Conservation (phyloP, 768 basidiomycete genomes). For the Gloeostereum incarnatum region DNA sequence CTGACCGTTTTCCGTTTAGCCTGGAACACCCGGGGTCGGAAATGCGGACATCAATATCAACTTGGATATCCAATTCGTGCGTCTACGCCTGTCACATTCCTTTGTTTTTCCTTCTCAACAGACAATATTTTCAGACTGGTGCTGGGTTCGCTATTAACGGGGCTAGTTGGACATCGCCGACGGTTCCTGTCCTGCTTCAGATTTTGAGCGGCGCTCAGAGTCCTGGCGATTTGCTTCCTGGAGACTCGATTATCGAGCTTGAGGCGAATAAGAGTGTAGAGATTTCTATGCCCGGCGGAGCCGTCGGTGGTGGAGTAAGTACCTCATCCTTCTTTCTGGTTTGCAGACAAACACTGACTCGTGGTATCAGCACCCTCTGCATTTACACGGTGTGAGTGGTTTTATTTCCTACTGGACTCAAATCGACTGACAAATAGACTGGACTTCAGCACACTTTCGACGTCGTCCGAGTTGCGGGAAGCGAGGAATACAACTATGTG, state of each 20-base stretch:
- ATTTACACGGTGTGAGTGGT: constrained; percentile 23
- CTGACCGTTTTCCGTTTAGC: constrained; percentile 6
- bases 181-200: constrained; percentile 32
- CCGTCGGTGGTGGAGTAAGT: constrained; percentile 11
- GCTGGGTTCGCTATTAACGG: constrained; percentile 21
- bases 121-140: constrained; percentile 1
- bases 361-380: constrained; percentile 20
- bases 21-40: constrained; percentile 14
- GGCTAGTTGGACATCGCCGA: constrained; percentile 18
- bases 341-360: neutral
- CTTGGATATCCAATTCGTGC: constrained; percentile 11
- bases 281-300: constrained; percentile 21
- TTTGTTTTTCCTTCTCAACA: neutral
- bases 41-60: constrained; percentile 18
- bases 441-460: constrained; percentile 13
- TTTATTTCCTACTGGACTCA: neutral
- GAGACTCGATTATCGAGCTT: constrained; percentile 25
- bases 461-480: constrained; percentile 21
- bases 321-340: neutral
- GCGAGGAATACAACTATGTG: constrained; percentile 16
- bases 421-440: neutral
- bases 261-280: constrained; percentile 32
- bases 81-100: too few species aligned
- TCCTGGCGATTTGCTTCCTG: constrained; percentile 18
- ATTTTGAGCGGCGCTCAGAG: constrained; percentile 28